A percentile compares a stretch with the other conserved stretches of the same genome.
Conservation (phyloP, 2,329 filamentous ascomycete species). For the Penicillium crustosum region DNA sequence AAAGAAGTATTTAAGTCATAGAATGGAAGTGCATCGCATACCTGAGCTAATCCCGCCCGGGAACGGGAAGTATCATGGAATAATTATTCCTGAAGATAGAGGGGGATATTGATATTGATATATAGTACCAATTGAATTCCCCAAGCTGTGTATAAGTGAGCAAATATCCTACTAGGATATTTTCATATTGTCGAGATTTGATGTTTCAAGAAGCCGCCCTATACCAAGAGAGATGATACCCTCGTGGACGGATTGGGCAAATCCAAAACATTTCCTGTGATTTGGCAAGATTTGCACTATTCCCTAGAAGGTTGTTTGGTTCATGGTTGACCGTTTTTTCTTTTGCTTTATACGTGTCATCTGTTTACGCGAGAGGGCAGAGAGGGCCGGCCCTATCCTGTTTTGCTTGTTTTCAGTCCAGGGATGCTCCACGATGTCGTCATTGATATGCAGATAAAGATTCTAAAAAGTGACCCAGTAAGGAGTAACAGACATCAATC, state of each 20-base stretch:
- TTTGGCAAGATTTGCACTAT: neutral
- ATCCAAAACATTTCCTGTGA: neutral
- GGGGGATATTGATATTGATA: neutral
- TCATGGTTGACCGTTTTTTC: neutral
- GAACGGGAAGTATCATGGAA: conserved; percentile 7
- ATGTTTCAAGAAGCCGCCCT: neutral
- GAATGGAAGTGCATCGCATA: conserved; percentile 8
- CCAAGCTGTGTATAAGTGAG: no score
- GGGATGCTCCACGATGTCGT: neutral
- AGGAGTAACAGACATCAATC: neutral
- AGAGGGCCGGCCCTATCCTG: conserved; percentile 13
- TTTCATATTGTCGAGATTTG: no score
- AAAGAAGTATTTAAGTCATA: neutral
- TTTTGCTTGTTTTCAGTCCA: neutral
- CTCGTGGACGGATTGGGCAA: neutral
- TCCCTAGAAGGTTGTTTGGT: neutral
- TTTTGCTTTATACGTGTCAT: conserved; percentile 7
- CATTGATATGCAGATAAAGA: neutral
- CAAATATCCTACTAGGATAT: neutral
- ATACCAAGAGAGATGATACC: neutral
- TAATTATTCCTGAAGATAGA: neutral
- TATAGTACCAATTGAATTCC: neutral
- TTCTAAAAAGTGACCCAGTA: neutral
- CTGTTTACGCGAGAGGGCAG: conserved; percentile 13
- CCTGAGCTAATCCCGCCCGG: conserved; percentile 16